Evolutionary conservation across 345 rosid genomes (phyloP).

Genomic region (Bretschneidera sinensis): DNA sequence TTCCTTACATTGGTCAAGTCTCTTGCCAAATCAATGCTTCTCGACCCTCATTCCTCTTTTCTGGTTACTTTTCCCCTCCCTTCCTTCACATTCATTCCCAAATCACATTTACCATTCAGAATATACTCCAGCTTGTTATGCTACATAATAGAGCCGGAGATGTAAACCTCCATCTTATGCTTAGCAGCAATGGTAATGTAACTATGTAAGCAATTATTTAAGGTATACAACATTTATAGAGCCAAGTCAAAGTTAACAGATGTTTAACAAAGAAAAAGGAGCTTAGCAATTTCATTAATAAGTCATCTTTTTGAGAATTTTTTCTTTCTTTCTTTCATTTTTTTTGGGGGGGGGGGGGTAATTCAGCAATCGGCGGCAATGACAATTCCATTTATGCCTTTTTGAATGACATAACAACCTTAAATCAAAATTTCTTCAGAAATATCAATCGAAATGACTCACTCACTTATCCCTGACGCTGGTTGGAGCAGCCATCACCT

Average conservation of each 20-base stretch:
- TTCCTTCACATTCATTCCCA: background rate
- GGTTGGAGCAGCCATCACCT: background rate
- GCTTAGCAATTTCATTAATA: background rate
- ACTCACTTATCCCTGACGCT: background rate
- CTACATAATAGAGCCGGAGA: background rate
- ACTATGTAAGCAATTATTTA: background rate
- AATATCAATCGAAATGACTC: too few relatives aligned
- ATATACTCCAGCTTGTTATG: background rate
- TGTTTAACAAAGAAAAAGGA: background rate
- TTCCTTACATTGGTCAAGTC: background rate
- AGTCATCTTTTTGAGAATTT: too few relatives aligned
- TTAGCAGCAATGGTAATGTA: background rate
- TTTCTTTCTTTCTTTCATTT: too few relatives aligned
- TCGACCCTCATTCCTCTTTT: background rate
- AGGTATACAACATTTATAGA: too few relatives aligned
- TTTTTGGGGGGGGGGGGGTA: too few relatives aligned
- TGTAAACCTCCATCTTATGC: background rate
- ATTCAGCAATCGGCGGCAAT: background rate
- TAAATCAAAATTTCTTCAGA: background rate
- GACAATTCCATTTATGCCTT: background rate
- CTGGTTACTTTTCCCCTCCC: background rate
- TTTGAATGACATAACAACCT: background rate
- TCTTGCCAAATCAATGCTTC: background rate
- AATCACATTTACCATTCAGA: background rate
- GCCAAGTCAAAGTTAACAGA: background rate